Conservation (phyloP, 83 land plant genomes). For the Picea abies region DNA sequence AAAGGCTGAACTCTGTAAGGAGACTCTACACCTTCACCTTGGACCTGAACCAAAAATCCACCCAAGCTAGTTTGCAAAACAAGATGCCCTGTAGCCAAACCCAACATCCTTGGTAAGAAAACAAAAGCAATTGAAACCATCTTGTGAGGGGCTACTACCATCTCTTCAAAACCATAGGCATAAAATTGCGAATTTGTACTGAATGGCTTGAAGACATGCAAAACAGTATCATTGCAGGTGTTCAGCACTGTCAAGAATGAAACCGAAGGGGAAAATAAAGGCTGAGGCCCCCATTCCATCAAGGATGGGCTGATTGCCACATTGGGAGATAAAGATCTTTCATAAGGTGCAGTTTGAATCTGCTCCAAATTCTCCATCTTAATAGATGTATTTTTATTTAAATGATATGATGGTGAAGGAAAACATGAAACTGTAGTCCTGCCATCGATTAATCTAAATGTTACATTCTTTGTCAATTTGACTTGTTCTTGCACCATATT, state of each 20-base stretch:
- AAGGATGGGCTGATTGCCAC: slow-evolving; percentile 56
- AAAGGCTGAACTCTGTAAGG: slow-evolving; percentile 48
- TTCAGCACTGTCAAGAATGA: slow-evolving; percentile 63
- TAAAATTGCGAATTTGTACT: slow-evolving; percentile 73
- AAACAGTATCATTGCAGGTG: slow-evolving; percentile 42
- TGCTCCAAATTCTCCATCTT: slow-evolving; percentile 9
- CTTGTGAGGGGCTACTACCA: slow-evolving; percentile 61
- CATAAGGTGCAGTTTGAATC: slow-evolving; percentile 8
- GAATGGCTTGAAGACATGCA: slow-evolving; percentile 61
- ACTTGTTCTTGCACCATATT: slow-evolving; percentile 17
- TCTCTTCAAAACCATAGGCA: slow-evolving; percentile 48
- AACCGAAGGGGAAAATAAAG: slow-evolving; percentile 53
- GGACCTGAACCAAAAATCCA: slow-evolving; percentile 67
- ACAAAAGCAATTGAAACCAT: slow-evolving; percentile 58
- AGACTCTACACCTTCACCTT: slow-evolving; percentile 63
- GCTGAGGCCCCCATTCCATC: slow-evolving; percentile 67
- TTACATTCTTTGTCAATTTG: slow-evolving; percentile 3
- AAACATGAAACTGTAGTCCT: slow-evolving; percentile 37
- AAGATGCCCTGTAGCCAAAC: slow-evolving; percentile 54
- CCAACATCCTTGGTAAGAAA: slow-evolving; percentile 67
- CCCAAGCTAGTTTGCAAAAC: slow-evolving; percentile 78
- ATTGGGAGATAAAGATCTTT: slow-evolving; percentile 29
- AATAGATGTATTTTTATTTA: slow-evolving; percentile 7
- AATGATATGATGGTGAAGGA: slow-evolving; percentile 11
- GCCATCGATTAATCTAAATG: slow-evolving; percentile 36